Conservation (phyloP, 352 stramenopile species). For the Aphanomyces cochlioides region DNA sequence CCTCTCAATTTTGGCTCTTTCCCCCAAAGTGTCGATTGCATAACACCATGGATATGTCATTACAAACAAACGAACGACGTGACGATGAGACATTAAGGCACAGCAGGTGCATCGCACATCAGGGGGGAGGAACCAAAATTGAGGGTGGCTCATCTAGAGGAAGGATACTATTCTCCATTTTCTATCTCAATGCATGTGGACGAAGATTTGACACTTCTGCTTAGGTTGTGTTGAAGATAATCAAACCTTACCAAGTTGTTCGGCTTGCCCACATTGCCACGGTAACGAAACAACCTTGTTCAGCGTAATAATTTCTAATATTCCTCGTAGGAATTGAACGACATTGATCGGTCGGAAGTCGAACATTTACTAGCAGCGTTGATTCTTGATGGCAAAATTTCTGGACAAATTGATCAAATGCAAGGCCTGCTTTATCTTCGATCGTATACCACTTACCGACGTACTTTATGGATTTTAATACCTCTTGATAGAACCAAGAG, state of each 20-base stretch:
- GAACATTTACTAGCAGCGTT: slow-evolving; percentile 90
- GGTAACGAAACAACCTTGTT: background rate
- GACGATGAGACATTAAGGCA: too few relatives aligned
- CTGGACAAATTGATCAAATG: slow-evolving; percentile 91
- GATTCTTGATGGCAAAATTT: slow-evolving; percentile 91
- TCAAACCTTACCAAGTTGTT: slow-evolving; percentile 93
- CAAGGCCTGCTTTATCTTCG: slow-evolving; percentile 68
- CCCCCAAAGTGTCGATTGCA: too few relatives aligned
- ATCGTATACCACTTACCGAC: background rate
- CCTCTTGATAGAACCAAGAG: slow-evolving; percentile 8
- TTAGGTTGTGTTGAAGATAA: slow-evolving; percentile 89
- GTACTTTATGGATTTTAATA: background rate
- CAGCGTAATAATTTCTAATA: background rate
- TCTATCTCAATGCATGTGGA: slow-evolving; percentile 31
- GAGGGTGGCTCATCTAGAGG: too few relatives aligned
- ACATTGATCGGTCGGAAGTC: slow-evolving; percentile 86
- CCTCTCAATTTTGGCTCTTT: too few relatives aligned
- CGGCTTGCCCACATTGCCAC: slow-evolving; percentile 87
- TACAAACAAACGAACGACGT: too few relatives aligned
- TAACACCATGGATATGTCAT: too few relatives aligned
- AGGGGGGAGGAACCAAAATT: too few relatives aligned
- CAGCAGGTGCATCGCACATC: too few relatives aligned
- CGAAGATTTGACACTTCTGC: slow-evolving; percentile 42
- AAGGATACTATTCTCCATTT: too few relatives aligned
- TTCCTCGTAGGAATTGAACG: slow-evolving; percentile 77